Conservation (phyloP, 108 stramenopile genomes). For the Parietichytrium sp. region DNA sequence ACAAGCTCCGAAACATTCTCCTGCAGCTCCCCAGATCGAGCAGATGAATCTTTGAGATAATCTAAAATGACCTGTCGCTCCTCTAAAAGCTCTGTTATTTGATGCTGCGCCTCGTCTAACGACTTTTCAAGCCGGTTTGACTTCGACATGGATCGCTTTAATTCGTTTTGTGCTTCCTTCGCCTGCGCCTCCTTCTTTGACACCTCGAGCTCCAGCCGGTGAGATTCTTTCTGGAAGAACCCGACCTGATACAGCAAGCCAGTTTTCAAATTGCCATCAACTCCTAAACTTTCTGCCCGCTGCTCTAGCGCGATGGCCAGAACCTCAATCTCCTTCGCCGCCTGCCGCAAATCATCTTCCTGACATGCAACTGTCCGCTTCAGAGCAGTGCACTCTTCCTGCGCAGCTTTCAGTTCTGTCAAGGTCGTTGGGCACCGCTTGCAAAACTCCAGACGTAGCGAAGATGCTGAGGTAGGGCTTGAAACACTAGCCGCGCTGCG, state of each 20-base stretch:
- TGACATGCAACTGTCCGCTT: conserved; percentile 3
- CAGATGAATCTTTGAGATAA: conserved; percentile 8
- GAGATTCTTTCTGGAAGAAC: background rate
- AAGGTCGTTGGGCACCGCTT: too few species aligned
- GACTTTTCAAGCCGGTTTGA: background rate
- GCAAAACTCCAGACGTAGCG: too few species aligned
- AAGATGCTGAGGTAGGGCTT: too few species aligned
- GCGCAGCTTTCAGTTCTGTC: background rate
- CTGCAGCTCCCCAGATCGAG: background rate
- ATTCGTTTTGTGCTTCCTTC: too few species aligned
- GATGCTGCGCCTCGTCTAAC: background rate
- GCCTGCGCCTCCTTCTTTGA: background rate
- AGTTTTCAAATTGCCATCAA: background rate
- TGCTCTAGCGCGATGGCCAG: conserved; percentile 25
- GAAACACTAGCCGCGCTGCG: too few species aligned
- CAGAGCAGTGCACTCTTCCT: background rate
- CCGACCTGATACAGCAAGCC: conserved; percentile 29
- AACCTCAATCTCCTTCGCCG: conserved; percentile 13
- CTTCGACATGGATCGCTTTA: too few species aligned
- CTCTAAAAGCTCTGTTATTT: background rate
- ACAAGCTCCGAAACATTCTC: background rate
- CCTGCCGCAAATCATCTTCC: conserved; percentile 15
- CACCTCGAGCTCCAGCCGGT: conserved; percentile 9
- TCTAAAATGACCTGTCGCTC: conserved; percentile 25
- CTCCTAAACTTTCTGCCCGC: conserved; percentile 26